Evolutionary conservation across 768 basidiomycete genomes (phyloP).

Genomic region (Termitomyces sp.): DNA sequence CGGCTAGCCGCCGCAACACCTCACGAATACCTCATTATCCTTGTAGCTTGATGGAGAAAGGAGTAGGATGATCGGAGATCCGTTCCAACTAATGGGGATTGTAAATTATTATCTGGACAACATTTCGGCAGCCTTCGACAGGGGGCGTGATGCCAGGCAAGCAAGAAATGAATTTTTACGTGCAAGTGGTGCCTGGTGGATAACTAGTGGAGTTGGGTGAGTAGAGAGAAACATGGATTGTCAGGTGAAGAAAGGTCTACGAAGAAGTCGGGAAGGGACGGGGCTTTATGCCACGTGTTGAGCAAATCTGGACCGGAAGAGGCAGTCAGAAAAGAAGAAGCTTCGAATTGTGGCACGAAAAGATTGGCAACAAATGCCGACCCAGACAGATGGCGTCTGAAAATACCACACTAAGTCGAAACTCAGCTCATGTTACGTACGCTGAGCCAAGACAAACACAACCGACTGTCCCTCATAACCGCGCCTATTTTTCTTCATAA

Average conservation of each 20-base stretch:
- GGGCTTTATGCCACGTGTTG: slow-evolving; percentile 8
- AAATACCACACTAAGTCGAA: slow-evolving; percentile 19
- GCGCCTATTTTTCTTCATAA: slow-evolving; percentile 18
- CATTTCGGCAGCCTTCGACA: slow-evolving; percentile 9
- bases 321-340: slow-evolving; percentile 7
- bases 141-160: slow-evolving; percentile 9
- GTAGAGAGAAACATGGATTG: slow-evolving; percentile 1
- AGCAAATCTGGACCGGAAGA: slow-evolving; percentile 12
- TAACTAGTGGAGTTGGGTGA: background rate
- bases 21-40: slow-evolving; percentile 4
- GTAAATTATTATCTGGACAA: slow-evolving; percentile 5
- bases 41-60: slow-evolving; percentile 6
- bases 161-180: slow-evolving; percentile 4
- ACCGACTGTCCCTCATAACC: slow-evolving; percentile 16
- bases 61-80: slow-evolving; percentile 9
- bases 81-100: slow-evolving; percentile 11
- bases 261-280: slow-evolving; percentile 5
- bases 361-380: slow-evolving; percentile 13
- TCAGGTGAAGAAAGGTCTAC: background rate
- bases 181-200: slow-evolving; percentile 8
- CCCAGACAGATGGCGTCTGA: slow-evolving; percentile 16
- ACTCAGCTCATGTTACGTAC: slow-evolving; percentile 26
- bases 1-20: slow-evolving; percentile 9
- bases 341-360: slow-evolving; percentile 8
- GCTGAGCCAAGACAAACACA: slow-evolving; percentile 27